Evolutionary conservation across 2,329 filamentous ascomycete genomes (phyloP), one percentile per base, ranked within the genome.

Genomic region (Penicillium polonicum): DNA sequence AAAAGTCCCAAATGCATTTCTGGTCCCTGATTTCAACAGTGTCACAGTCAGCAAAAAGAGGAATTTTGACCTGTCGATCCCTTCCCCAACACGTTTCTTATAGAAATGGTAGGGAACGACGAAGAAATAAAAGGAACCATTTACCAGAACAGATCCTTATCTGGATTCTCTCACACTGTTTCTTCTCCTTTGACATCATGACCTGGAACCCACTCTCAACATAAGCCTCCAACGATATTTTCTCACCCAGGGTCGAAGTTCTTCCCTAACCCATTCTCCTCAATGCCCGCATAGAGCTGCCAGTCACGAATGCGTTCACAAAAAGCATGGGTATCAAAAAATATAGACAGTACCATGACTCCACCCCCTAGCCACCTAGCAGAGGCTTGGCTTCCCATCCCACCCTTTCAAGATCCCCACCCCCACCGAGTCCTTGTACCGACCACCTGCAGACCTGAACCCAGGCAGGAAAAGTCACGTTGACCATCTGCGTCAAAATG

Each of bases 91-190:
- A 23, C 31, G 19, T 36, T 25, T 25, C 31, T 35, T 23, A 42
- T 31, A 31, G 35, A 38, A 60, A 57, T 57, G 23, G 39, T 51
- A 57, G 29, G 2, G 19, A 17, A 42, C 8, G 36, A 15, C 6
- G 46, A 36, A 12, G 9, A 7, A 15, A 6, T 15, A 6, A 27
- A 35, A 50, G 13, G 21, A 23, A 12, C 23, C 42, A 60, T 71
- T 70, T 66, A 77, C 76, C 75, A 76, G 63, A 78, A 77, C 38
- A 77, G 66, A 64, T 72, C 75, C 56, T 72, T 74, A 29, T 74
- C 68, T 29, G 75, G 73, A 52, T 69, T 59, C 50, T 58, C 50
- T 68, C 68, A 65, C 75, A 77, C 60, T 33, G 52, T 58, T 58
- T 63, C 48, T 65, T 65, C 50, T 63, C 56, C 57, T 66, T 68